Evolutionary conservation across 1,139 yeast genomes (phyloP).

Genomic region (Hansenula anomala): DNA sequence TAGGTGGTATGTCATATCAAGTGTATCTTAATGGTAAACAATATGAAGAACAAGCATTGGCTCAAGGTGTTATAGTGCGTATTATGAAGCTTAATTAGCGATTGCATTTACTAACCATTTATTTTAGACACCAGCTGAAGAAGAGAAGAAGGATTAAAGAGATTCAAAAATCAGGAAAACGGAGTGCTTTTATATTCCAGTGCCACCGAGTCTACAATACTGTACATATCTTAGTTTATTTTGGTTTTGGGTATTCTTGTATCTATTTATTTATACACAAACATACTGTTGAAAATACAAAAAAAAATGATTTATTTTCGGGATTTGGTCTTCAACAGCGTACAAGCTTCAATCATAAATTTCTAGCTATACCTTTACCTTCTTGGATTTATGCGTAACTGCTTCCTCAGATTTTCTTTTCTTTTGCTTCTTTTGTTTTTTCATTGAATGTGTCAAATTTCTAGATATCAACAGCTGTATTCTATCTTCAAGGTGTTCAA

Average conservation of each 20-base stretch:
- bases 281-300: too few species aligned
- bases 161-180: too few species aligned
- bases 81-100: background rate
- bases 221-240: too few species aligned
- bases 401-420: background rate
- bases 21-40: slow-evolving; percentile 53
- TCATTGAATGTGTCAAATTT: slow-evolving; percentile 43
- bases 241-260: too few species aligned
- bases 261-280: slow-evolving; percentile 6
- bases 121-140: background rate
- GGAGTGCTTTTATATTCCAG: too few species aligned
- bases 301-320: too few species aligned
- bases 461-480: slow-evolving; percentile 27
- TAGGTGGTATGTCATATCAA: slow-evolving; percentile 59
- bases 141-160: background rate
- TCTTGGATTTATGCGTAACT: background rate
- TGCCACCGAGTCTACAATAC: too few species aligned
- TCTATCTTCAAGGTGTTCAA: slow-evolving; percentile 29
- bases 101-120: background rate
- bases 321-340: too few species aligned
- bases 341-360: too few species aligned
- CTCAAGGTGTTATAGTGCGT: slow-evolving; percentile 6
- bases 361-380: background rate
- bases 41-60: slow-evolving; percentile 34
- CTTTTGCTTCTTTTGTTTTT: slow-evolving; percentile 24